Evolutionary conservation across 1,284 basidiomycete species (phyloP).

Genomic region (Irpex lacteus): DNA sequence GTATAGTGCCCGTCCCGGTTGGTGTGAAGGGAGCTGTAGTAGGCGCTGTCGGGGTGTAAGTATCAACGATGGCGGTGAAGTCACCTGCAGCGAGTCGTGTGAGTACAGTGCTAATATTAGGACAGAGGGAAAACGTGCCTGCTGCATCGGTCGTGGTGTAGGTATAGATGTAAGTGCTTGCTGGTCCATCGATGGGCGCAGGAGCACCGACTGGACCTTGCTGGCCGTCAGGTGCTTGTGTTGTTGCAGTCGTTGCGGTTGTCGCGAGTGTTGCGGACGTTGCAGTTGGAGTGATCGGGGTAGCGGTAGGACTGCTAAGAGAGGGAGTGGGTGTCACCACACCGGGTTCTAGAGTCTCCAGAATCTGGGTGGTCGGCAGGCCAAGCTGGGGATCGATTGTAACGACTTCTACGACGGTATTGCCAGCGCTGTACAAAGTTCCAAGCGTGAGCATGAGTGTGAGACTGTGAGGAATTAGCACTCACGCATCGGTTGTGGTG

Average conservation of each 20-base stretch:
- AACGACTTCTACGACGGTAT: conserved; percentile 51
- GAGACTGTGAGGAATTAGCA: conserved; percentile 10
- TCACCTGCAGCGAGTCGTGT: conserved; percentile 21
- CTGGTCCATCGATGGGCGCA: conserved; percentile 32
- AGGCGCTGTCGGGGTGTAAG: conserved; percentile 57
- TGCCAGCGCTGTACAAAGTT: conserved; percentile 40
- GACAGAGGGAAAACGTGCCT: conserved; percentile 31
- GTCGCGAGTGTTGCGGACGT: conserved; percentile 18
- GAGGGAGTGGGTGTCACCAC: conserved; percentile 1
- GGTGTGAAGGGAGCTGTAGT: conserved; percentile 34
- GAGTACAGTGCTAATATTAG: neutral
- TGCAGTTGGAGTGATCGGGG: conserved; percentile 16
- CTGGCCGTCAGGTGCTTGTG: conserved; percentile 25
- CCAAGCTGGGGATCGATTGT: conserved; percentile 41
- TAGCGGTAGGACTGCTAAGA: conserved; percentile 12
- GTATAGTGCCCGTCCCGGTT: conserved; percentile 47
- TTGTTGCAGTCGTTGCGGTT: conserved; percentile 21
- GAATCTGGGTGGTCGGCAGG: conserved; percentile 38
- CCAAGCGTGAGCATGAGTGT: neutral
- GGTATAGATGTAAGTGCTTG: conserved; percentile 48
- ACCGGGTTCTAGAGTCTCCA: conserved; percentile 35
- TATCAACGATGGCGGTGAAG: conserved; percentile 41
- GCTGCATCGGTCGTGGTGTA: conserved; percentile 61
- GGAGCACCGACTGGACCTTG: conserved; percentile 63
- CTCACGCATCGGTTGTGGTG: conserved; percentile 45